Conservation (phyloP, 1,284 basidiomycete species). For the Malassezia restricta region DNA sequence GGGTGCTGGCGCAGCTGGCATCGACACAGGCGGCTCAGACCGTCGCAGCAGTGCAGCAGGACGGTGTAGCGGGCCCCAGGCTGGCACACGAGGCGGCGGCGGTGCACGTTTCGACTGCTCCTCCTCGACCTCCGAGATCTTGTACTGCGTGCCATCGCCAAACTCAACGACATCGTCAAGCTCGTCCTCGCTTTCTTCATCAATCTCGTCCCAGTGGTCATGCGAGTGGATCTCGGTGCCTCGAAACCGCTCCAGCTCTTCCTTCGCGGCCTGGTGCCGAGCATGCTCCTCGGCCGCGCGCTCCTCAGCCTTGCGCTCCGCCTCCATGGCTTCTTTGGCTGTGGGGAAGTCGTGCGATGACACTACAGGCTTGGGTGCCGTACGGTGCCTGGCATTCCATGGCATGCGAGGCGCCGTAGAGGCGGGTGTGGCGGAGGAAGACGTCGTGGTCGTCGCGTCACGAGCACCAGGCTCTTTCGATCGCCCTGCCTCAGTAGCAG, state of each 20-base stretch:
- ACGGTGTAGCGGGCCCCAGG: not conserved
- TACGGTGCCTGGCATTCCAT: conserved; percentile 2
- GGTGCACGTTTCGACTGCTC: not conserved
- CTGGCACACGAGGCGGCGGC: conserved; percentile 6
- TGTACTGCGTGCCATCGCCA: conserved; percentile 43
- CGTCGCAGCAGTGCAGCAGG: not conserved
- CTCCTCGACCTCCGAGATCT: conserved; percentile 27
- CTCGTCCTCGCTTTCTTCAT: conserved; percentile 35
- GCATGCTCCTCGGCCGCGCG: conserved; percentile 27
- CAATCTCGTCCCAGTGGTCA: conserved; percentile 45
- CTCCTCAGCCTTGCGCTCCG: conserved; percentile 36
- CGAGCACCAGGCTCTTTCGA: conserved; percentile 15
- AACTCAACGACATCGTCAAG: conserved; percentile 44
- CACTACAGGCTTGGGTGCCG: not conserved
- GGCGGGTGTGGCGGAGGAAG: conserved; percentile 6
- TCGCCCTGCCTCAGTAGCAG: conserved; percentile 20
- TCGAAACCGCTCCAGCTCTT: conserved; percentile 39
- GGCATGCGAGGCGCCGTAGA: conserved; percentile 20
- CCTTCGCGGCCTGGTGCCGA: conserved; percentile 20
- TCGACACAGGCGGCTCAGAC: not conserved
- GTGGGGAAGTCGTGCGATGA: conserved; percentile 39
- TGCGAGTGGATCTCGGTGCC: conserved; percentile 26
- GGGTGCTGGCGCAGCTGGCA: not conserved
- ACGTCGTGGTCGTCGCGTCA: not conserved
- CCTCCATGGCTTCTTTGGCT: conserved; percentile 36